Percentiles rank a stretch among this genome's conserved stretches.
Conservation (phyloP, 2,329 filamentous ascomycete species). For the Trichoderma citrinoviride region DNA sequence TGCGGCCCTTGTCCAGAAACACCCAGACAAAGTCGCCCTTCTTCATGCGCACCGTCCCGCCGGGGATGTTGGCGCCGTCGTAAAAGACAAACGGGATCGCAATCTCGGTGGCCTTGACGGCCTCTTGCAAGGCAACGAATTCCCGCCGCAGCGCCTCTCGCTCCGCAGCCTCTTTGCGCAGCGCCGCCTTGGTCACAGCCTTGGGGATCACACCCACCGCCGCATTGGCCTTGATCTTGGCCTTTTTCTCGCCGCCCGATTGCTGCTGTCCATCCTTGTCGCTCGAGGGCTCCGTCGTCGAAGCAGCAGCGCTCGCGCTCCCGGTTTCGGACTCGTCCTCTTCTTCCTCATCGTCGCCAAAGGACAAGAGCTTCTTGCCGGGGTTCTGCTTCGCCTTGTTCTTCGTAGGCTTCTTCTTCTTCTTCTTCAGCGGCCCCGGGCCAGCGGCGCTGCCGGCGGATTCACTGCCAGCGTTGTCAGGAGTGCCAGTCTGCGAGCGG, state of each 20-base stretch:
- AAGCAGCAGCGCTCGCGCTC: constrained; percentile 16
- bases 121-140: constrained; percentile 78
- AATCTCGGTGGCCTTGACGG: constrained; percentile 85
- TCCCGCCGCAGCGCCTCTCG: constrained; percentile 77
- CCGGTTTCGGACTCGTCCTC: constrained; percentile 51
- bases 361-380: constrained; percentile 55
- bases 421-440: constrained; percentile 31
- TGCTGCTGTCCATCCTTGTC: constrained; percentile 23
- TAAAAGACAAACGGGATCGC: constrained; percentile 95
- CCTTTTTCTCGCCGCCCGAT: constrained; percentile 34
- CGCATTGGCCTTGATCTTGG: constrained; percentile 61
- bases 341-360: constrained; percentile 64
- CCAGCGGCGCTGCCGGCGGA: constrained; percentile 25
- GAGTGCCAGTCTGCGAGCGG: constrained; percentile 48
- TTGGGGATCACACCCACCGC: constrained; percentile 67
- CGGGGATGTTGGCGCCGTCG: constrained; percentile 85
- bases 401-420: constrained; percentile 33
- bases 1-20: constrained; percentile 86
- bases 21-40: constrained; percentile 94
- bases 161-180: constrained; percentile 75
- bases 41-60: constrained; percentile 79
- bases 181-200: constrained; percentile 64
- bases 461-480: constrained; percentile 43
- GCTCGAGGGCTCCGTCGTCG: constrained; percentile 19
- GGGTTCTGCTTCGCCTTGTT: constrained; percentile 45